These are phyloP conservation scores for Theobroma grandiflorum DNA, from an alignment of 441 rosid species.

Conservation along the genomic window DNA sequence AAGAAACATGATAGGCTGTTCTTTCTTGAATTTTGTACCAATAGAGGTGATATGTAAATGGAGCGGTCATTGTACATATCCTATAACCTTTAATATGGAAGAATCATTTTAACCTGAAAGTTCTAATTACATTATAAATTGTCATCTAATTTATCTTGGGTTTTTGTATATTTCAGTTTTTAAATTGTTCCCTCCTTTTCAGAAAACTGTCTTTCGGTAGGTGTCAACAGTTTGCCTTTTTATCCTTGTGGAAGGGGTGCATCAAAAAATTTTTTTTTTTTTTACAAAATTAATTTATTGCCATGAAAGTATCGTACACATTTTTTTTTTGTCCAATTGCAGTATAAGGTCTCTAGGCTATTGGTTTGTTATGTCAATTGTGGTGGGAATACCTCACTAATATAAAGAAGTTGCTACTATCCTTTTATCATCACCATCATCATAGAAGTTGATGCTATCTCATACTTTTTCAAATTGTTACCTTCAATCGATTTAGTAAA, in stretches of 20 bases:
- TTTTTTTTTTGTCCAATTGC: not conserved
- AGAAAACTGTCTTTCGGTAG: not conserved
- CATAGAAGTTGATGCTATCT: not conserved
- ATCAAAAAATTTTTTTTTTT: not conserved
- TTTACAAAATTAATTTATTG: not conserved
- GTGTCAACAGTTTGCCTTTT: not conserved
- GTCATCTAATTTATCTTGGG: not conserved
- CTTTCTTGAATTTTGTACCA: not conserved
- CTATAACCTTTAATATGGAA: not conserved
- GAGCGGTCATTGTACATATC: not conserved
- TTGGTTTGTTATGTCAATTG: not conserved
- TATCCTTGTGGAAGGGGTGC: not conserved
- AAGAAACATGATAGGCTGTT: not conserved
- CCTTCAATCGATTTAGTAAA: not conserved
- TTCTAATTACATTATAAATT: not conserved
- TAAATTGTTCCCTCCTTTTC: not conserved
- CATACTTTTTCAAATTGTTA: not conserved
- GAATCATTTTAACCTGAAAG: not conserved
- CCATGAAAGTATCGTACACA: not conserved
- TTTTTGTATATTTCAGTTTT: not conserved
- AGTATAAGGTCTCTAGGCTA: not conserved
- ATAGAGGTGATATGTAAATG: not conserved
- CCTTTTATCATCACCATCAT: not conserved
- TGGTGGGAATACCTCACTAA: not conserved
- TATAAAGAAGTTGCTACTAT: constrained; percentile 15